Base-by-base conservation (phyloP, 768 basidiomycete genomes). In the Suillus bovinus region DNA sequence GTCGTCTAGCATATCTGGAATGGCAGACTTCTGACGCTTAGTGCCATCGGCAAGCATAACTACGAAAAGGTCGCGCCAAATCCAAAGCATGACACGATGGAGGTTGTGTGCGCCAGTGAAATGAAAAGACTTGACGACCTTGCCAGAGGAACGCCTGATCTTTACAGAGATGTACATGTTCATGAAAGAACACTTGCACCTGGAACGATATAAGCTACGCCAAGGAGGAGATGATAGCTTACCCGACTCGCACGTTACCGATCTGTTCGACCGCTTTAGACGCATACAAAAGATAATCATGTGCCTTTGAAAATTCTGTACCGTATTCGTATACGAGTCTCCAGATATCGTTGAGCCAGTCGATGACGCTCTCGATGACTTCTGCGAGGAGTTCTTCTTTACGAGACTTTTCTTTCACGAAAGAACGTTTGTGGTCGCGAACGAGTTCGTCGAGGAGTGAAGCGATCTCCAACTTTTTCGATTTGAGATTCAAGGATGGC, bases 321-420 rank as follows among this genome's bases (percentile, higher is more conserved):
- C 80, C 75, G 65, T 86, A 81, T 64, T 90, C 87, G 65, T 83
- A 89, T 10, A 83, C 83, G 36, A 81, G 77, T 59, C 70, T 77
- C 89, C 89, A 90, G 39, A 90, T 83, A 64, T 86, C 81, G 68
- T 78, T 83, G 54, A 90, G 68, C 87, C 87, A 90, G n/a, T 68
- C 68, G 0, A 81, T 73, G 27, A 89, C 70, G 65, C 78, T 85
- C 53, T 84, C 80, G 10, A 88, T 73, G 8, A 82, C 79, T 69
- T 90, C 87, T 27, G 74, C 65, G 16, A 88, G 67, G 2, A 90
- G 76, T 63, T 87, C 85, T 22, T 83, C 81, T 33, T 81, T 78
- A 63, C 76, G 80, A 2, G 85, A 86, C 34, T 77, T 76, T 57
- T 87, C 87, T 58, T 78, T 82, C 64, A 85, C 74, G 61, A 83